A percentile compares a stretch with the other conserved stretches of the same genome.
These are phyloP conservation scores for Vararia minispora DNA, from an alignment of 768 basidiomycete species.

Conservation along the genomic window DNA sequence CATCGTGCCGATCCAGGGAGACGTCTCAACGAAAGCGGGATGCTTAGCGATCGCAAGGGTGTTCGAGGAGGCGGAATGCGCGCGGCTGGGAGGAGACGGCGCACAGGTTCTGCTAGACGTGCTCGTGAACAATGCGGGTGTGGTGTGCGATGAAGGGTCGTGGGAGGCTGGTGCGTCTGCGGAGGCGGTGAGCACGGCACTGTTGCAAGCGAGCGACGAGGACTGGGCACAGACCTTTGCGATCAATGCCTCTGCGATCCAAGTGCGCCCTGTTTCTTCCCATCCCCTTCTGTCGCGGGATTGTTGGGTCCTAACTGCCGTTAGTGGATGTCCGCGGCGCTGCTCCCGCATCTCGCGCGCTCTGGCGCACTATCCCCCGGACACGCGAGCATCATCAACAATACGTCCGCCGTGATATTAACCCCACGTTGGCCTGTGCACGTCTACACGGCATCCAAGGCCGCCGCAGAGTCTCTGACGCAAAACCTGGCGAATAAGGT, in stretches of 20 bases:
- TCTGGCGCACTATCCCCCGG: conserved; percentile 6
- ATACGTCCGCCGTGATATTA: conserved; percentile 12
- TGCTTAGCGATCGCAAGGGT: conserved; percentile 4
- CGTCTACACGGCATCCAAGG: conserved; percentile 12
- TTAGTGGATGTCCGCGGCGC: conserved; percentile 12
- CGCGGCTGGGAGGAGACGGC: conserved; percentile 1
- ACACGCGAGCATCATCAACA: conserved; percentile 11
- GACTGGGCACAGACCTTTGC: conserved; percentile 11
- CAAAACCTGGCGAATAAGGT: conserved; percentile 13
- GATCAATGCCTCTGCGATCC: conserved; percentile 8
- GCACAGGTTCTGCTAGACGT: conserved; percentile 5
- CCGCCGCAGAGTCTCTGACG: conserved; percentile 12
- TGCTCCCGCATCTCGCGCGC: conserved; percentile 10
- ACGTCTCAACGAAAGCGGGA: conserved; percentile 10
- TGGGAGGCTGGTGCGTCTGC: conserved; percentile 6
- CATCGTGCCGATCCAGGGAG: conserved; percentile 10
- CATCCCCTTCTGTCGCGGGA: too few relatives aligned
- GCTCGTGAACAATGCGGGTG: conserved; percentile 10
- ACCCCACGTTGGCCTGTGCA: conserved; percentile 4
- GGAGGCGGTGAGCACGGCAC: conserved; percentile 8
- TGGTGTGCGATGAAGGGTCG: conserved; percentile 6
- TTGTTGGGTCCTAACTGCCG: neutral
- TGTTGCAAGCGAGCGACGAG: conserved; percentile 9
- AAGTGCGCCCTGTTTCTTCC: conserved; percentile 4
- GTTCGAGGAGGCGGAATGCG: conserved; percentile 6